Evolutionary conservation across 208 protist species (phyloP).

Genomic region (Trypanosoma cruzi): DNA sequence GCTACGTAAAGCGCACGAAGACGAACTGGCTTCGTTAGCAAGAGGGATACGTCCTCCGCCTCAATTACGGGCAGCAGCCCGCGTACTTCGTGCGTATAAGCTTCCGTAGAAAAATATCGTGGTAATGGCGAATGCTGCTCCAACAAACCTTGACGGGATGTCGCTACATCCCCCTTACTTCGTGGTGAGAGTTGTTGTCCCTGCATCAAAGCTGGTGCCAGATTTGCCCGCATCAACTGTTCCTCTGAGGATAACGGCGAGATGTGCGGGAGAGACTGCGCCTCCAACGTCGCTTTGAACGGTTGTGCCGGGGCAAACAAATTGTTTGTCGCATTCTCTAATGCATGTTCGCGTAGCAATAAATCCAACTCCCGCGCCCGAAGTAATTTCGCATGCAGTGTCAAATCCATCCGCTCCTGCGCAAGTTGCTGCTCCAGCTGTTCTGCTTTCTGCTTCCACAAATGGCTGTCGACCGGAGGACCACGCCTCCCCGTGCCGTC

Average conservation of each 20-base stretch:
- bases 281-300: neutral
- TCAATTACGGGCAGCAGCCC: constrained; percentile 18
- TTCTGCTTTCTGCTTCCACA: constrained; percentile 22
- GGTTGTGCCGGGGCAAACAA: constrained; percentile 13
- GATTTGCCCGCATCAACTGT: neutral
- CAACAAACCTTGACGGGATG: neutral
- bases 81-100: neutral
- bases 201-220: neutral
- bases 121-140: neutral
- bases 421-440: constrained; percentile 23
- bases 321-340: constrained; percentile 16
- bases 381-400: constrained; percentile 29
- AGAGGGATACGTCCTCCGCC: constrained; percentile 26
- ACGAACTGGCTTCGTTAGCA: constrained; percentile 29
- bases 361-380: constrained; percentile 47
- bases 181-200: neutral
- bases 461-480: neutral
- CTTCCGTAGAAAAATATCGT: too few species aligned
- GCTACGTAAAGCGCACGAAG: constrained; percentile 35
- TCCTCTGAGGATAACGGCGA: neutral
- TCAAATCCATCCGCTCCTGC: constrained; percentile 15
- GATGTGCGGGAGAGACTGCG: neutral
- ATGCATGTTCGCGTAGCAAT: constrained; percentile 30
- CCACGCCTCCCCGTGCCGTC: neutral
- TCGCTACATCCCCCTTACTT: neutral